A percentile compares a stretch with the other conserved stretches of the same genome.
Evolutionary conservation across 163 green algal species (phyloP).

Genomic region (Coccomyxa subellipsoidea): DNA sequence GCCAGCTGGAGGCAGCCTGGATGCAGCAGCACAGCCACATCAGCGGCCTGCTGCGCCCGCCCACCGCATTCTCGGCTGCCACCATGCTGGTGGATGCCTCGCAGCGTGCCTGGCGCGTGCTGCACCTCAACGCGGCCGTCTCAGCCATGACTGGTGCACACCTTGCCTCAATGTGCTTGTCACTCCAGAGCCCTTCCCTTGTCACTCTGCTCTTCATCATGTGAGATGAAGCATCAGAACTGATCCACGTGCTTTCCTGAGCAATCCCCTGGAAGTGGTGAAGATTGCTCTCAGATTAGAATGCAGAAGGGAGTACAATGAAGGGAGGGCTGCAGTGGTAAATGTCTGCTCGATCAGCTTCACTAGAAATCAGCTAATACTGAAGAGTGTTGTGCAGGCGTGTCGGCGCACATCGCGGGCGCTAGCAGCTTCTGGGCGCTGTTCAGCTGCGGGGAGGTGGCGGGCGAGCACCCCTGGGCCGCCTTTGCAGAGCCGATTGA

Average conservation of each 20-base stretch:
- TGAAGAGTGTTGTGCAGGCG: not conserved
- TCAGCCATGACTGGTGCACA: not conserved
- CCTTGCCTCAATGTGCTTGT: too few species aligned
- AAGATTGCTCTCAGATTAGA: too few species aligned
- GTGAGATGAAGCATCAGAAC: too few species aligned
- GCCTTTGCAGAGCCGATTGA: not conserved
- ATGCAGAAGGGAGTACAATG: too few species aligned
- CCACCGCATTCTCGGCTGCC: not conserved
- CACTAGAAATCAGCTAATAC: too few species aligned
- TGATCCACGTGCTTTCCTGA: too few species aligned
- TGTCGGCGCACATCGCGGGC: not conserved
- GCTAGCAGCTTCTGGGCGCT: not conserved
- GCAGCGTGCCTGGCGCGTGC: not conserved
- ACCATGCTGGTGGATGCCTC: constrained; percentile 11
- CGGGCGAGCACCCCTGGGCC: not conserved
- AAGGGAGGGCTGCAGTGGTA: too few species aligned
- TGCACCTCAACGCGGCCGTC: not conserved
- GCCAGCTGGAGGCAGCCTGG: not conserved
- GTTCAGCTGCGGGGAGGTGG: not conserved
- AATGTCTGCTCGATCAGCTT: too few species aligned
- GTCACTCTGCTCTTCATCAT: too few species aligned
- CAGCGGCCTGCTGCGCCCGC: not conserved
- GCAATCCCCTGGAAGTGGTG: too few species aligned
- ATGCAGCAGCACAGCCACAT: not conserved
- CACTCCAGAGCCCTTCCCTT: too few species aligned